phyloP scores from a whole-genome alignment of 2,329 filamentous ascomycete species.

The Colletotrichum destructivum region DNA sequence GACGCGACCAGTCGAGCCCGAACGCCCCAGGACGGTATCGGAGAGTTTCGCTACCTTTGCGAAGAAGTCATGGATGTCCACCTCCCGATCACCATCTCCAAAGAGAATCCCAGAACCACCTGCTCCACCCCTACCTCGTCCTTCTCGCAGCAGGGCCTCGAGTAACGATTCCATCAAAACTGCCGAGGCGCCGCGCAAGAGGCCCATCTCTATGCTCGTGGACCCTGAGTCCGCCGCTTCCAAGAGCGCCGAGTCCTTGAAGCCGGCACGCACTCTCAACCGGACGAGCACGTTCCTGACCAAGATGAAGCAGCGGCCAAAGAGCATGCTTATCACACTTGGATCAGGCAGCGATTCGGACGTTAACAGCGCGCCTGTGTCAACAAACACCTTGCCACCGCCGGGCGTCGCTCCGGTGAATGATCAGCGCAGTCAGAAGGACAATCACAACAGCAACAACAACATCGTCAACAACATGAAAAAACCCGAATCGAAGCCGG shows the following conservation, averaged over 20 bases:
- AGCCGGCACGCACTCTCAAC: slow-evolving; percentile 56
- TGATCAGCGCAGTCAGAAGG: slow-evolving; percentile 23
- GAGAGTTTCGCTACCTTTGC: slow-evolving; percentile 67
- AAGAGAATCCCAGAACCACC: slow-evolving; percentile 49
- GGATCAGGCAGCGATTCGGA: slow-evolving; percentile 56
- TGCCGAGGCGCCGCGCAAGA: slow-evolving; percentile 52
- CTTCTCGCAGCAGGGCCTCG: slow-evolving; percentile 28
- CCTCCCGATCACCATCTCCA: slow-evolving; percentile 66
- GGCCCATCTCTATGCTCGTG: slow-evolving; percentile 48
- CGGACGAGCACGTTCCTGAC: slow-evolving; percentile 65
- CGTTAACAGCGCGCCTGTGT: slow-evolving; percentile 60
- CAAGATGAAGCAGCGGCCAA: slow-evolving; percentile 65
- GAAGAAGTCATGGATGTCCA: slow-evolving; percentile 66
- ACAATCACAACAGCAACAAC: slow-evolving; percentile 21
- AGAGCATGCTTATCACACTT: slow-evolving; percentile 58
- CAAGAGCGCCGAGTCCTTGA: slow-evolving; percentile 55
- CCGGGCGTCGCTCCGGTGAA: slow-evolving; percentile 49
- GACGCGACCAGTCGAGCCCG: slow-evolving; percentile 47
- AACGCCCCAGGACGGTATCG: slow-evolving; percentile 57
- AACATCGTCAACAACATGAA: slow-evolving; percentile 16
- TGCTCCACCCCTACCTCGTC: slow-evolving; percentile 42
- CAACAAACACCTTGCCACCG: slow-evolving; percentile 61
- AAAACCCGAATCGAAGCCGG: slow-evolving; percentile 48
- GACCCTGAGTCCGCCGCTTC: slow-evolving; percentile 48
- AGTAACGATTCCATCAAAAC: slow-evolving; percentile 44